A percentile compares a stretch with the other conserved stretches of the same genome.
Evolutionary conservation across 371 early-diverging fungal species (phyloP).

Genomic region (Lichtheimia ornata): DNA sequence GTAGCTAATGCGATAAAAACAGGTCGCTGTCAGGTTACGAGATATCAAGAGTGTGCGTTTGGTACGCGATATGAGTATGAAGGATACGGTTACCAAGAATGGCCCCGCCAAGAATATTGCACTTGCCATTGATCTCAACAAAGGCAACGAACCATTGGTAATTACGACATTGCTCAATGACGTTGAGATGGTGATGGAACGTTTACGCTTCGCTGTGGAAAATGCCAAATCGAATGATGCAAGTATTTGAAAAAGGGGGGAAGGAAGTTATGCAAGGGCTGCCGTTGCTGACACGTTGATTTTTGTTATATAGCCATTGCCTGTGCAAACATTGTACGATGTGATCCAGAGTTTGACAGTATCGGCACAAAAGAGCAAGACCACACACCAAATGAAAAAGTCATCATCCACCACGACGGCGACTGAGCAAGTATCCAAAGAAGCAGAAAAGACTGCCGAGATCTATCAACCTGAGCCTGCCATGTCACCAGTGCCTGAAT

Average conservation of each 20-base stretch:
- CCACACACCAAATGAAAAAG: constrained; percentile 18
- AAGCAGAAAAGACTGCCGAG: constrained; percentile 14
- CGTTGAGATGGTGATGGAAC: constrained; percentile 40
- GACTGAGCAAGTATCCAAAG: constrained; percentile 8
- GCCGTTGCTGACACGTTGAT: neutral
- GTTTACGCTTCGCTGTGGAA: constrained; percentile 38
- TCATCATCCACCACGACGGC: constrained; percentile 2
- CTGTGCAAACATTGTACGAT: constrained; percentile 42
- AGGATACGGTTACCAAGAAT: constrained; percentile 17
- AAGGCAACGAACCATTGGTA: constrained; percentile 28
- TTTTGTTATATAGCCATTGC: constrained; percentile 26
- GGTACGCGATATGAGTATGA: constrained; percentile 35
- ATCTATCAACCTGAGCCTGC: constrained; percentile 20
- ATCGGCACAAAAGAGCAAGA: constrained; percentile 32
- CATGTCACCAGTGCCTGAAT: constrained; percentile 20
- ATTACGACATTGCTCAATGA: constrained; percentile 43
- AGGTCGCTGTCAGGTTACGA: constrained; percentile 32
- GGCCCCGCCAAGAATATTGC: constrained; percentile 36
- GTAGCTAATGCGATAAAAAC: too few species aligned
- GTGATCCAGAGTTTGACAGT: constrained; percentile 42
- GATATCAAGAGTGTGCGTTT: constrained; percentile 40
- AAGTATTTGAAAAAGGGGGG: constrained; percentile 1
- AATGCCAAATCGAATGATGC: constrained; percentile 38
- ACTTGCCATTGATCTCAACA: constrained; percentile 35
- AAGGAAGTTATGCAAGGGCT: neutral